Percentiles rank a stretch among this genome's conserved stretches.
Conservation (phyloP, 768 basidiomycete genomes). For the Lactarius akahatsu region DNA sequence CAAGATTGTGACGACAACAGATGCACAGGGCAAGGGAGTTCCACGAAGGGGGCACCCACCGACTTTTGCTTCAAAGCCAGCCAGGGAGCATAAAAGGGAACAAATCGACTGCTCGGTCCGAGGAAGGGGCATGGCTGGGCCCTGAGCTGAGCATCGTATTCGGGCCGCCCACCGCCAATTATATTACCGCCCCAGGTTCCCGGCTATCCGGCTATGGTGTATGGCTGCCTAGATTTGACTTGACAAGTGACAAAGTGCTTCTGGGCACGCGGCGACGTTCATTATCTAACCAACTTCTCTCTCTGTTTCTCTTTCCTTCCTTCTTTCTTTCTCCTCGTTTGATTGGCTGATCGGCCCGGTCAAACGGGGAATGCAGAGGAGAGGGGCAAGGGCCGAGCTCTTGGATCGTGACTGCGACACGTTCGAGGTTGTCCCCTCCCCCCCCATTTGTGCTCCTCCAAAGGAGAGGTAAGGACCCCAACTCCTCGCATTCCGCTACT, state of each 20-base stretch:
- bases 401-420: background rate
- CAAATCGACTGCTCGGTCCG: background rate
- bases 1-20: background rate
- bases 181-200: constrained; percentile 3
- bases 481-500: background rate
- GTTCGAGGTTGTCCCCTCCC: background rate
- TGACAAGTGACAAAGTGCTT: constrained; percentile 12
- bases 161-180: constrained; percentile 1
- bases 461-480: background rate
- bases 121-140: background rate
- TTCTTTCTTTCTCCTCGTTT: background rate
- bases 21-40: background rate
- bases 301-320: background rate
- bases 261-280: constrained; percentile 6
- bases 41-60: background rate
- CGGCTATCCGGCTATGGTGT: background rate
- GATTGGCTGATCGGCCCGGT: constrained; percentile 12
- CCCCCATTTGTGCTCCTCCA: background rate
- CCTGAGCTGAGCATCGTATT: constrained; percentile 25
- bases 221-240: constrained; percentile 20
- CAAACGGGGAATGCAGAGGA: constrained; percentile 18
- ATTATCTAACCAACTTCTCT: constrained; percentile 13
- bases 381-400: background rate
- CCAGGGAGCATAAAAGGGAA: background rate
- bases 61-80: background rate